Evolutionary conservation across 176 grass and related monocot species (phyloP).

Genomic region (Oryza meyeriana): DNA sequence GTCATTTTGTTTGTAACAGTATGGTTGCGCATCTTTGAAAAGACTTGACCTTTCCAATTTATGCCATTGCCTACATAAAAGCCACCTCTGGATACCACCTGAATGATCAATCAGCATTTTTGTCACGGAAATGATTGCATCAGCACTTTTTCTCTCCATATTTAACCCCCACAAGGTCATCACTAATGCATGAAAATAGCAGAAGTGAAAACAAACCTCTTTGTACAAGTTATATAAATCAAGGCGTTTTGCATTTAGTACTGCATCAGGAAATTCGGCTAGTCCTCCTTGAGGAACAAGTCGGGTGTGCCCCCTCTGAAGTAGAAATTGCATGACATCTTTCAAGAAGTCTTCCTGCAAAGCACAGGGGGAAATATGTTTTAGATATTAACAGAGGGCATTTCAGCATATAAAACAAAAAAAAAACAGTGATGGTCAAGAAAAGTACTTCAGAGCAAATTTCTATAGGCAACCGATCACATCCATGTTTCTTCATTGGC

Average conservation of each 20-base stretch:
- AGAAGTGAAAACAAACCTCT: conserved; percentile 45
- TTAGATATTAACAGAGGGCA: background rate
- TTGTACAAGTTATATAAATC: conserved; percentile 84
- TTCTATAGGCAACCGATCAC: conserved; percentile 41
- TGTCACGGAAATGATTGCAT: conserved; percentile 12
- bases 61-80: conserved; percentile 89
- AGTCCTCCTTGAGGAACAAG: conserved; percentile 71
- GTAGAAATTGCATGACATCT: conserved; percentile 72
- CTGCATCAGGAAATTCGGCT: conserved; percentile 65
- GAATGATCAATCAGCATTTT: conserved; percentile 11
- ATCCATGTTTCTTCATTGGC: conserved; percentile 79
- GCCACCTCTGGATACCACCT: conserved; percentile 81
- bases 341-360: conserved; percentile 74
- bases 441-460: conserved; percentile 55
- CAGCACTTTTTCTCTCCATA: background rate
- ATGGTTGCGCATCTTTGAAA: conserved; percentile 90
- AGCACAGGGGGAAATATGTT: background rate
- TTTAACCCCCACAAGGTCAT: background rate
- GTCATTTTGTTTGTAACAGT: conserved; percentile 80
- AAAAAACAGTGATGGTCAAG: background rate
- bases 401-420: background rate
- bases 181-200: background rate
- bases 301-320: conserved; percentile 52
- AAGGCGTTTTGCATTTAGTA: conserved; percentile 74
- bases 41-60: conserved; percentile 92